Evolutionary conservation across 805 yeast species (phyloP), one percentile per base, ranked within the genome.

Genomic region (Pachysolen tannophilus): DNA sequence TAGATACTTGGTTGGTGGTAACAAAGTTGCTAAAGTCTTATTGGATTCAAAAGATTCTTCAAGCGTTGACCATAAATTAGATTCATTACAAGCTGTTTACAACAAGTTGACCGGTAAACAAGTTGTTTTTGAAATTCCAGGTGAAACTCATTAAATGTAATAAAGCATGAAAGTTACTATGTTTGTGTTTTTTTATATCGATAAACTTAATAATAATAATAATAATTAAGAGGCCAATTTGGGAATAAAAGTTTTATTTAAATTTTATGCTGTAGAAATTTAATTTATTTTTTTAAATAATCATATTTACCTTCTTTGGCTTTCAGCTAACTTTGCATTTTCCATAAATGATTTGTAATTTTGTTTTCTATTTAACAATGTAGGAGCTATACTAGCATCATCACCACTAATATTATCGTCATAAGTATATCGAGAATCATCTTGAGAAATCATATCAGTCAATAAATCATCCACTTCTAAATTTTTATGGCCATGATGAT

Each of bases 51-150:
- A 92, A 83, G 97, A 90, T 69, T 82, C 94, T 55, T 80, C 87
- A 59, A 78, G 86, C 63, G 88, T 92, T 61, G 97, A 90, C 74
- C 86, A 92, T 87, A 92, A 92, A 78, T 82, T 90, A 67, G 97
- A 90, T 70, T 86, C 97, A 55, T 92, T 90, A 95, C 95, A 90
- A 79, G 82, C 95, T 56, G 88, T 90, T 63, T 90, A 90, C 94
- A 73, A 73, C 74, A 90, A 90, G 78, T 85, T 90, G 72, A 90
- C 98, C 62, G 98, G 98, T 75, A 90, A 92, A 82, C 94, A 88
- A 73, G 96, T 92, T 73, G 92, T 87, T 60, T 90, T 90, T 65
- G 97, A 90, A 82, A 84, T 90, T 60, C 84, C 85, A 67, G 57
- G 61, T 49, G 69, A 67, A 53, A 61, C 62, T 58, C 56, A 57